Percentiles rank a stretch among this genome's conserved stretches.
phyloP scores from a whole-genome alignment of 148 eudicot species.

The Chenopodium suecicum region DNA sequence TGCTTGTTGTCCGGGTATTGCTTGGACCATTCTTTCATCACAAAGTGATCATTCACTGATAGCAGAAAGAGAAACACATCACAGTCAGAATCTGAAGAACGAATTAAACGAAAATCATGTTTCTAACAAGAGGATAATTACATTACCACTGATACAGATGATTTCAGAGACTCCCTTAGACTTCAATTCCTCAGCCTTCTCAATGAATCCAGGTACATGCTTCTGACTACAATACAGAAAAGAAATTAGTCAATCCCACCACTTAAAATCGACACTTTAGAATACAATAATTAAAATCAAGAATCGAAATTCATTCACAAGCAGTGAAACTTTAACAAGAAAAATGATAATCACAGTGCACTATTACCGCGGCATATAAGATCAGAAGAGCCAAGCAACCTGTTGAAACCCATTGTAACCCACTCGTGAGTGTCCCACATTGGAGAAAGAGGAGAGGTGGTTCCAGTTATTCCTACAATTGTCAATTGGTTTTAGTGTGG shows the following conservation, averaged over 20 bases:
- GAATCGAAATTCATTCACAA: background rate
- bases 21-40: slow-evolving; percentile 91
- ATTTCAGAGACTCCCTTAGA: slow-evolving; percentile 79
- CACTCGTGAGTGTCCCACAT: too few relatives aligned
- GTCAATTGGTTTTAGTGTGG: too few relatives aligned
- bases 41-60: slow-evolving; percentile 77
- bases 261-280: background rate
- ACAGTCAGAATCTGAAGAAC: background rate
- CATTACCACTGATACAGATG: slow-evolving; percentile 64
- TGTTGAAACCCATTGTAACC: too few relatives aligned
- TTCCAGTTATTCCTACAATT: too few relatives aligned
- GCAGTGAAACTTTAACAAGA: background rate
- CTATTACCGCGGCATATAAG: too few relatives aligned
- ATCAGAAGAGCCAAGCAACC: too few relatives aligned
- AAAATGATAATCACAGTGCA: too few relatives aligned
- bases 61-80: background rate
- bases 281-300: background rate
- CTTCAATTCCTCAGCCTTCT: slow-evolving; percentile 66
- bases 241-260: background rate
- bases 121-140: background rate
- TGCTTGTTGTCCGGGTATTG: slow-evolving; percentile 68
- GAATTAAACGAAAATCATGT: background rate
- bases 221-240: slow-evolving; percentile 37
- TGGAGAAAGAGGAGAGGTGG: too few relatives aligned
- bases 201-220: slow-evolving; percentile 80